Evolutionary conservation across 148 eudicot genomes (phyloP).

Genomic region (Nepenthes gracilis): DNA sequence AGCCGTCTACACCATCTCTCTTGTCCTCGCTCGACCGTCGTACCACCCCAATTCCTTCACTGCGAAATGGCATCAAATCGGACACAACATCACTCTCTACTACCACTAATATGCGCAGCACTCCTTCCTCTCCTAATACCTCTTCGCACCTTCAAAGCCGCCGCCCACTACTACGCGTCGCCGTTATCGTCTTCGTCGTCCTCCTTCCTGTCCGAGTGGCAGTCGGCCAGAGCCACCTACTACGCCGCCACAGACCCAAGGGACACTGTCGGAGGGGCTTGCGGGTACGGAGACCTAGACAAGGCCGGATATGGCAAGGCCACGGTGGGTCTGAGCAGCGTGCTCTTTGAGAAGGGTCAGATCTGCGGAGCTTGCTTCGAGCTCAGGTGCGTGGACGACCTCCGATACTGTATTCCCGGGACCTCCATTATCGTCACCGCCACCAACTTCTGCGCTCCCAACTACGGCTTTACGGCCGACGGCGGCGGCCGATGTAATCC

Average conservation of each 20-base stretch:
- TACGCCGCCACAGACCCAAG: conserved; percentile 71
- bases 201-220: conserved; percentile 38
- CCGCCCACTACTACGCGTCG: conserved; percentile 17
- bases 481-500: conserved; percentile 75
- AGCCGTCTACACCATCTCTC: not conserved
- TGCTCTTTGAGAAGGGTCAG: conserved; percentile 59
- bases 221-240: conserved; percentile 71
- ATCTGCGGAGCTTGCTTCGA: conserved; percentile 91
- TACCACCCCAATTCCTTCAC: not conserved
- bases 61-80: conserved; percentile 9
- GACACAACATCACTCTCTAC: conserved; percentile 1
- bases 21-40: conserved; percentile 2
- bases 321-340: conserved; percentile 67
- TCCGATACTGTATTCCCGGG: conserved; percentile 79
- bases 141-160: too few relatives aligned
- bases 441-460: conserved; percentile 84
- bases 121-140: not conserved
- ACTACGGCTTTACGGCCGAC: conserved; percentile 51
- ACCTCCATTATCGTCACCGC: conserved; percentile 75
- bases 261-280: conserved; percentile 79
- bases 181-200: conserved; percentile 16
- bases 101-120: conserved; percentile 4
- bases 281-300: conserved; percentile 74
- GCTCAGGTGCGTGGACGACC: conserved; percentile 74
- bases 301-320: conserved; percentile 69